A percentile compares a stretch with the other conserved stretches of the same genome.
phyloP scores from a whole-genome alignment of 2,329 filamentous ascomycete species.

The Diaporthe ilicicola region DNA sequence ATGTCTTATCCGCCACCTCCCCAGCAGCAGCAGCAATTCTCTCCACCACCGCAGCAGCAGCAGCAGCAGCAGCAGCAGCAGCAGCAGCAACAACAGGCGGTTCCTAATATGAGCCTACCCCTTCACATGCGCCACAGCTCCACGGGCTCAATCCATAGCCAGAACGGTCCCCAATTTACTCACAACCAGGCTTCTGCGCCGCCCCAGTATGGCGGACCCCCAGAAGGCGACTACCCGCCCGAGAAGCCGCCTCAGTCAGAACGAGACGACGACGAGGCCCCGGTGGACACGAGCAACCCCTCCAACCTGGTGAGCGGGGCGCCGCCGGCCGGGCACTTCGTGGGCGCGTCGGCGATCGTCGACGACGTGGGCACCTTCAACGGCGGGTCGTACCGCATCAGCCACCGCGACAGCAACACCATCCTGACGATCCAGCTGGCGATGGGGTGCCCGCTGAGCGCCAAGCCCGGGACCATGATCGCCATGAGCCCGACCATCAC shows the following conservation, averaged over 20 bases:
- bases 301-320: constrained; percentile 48
- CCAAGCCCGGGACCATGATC: constrained; percentile 87
- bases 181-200: constrained; percentile 38
- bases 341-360: constrained; percentile 67
- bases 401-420: constrained; percentile 89
- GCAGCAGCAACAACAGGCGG: constrained; percentile 38
- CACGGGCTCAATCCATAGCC: constrained; percentile 35
- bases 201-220: constrained; percentile 43
- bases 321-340: constrained; percentile 64
- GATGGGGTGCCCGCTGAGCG: constrained; percentile 83
- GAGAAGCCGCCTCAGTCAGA: constrained; percentile 39
- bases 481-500: constrained; percentile 92
- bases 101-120: constrained; percentile 44
- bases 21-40: constrained; percentile 36
- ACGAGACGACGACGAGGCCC: constrained; percentile 36
- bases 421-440: constrained; percentile 90
- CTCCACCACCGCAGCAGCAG: constrained; percentile 37
- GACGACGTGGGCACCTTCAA: constrained; percentile 98
- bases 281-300: constrained; percentile 41
- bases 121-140: constrained; percentile 46
- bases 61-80: too few species aligned
- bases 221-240: constrained; percentile 36
- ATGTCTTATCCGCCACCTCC: constrained; percentile 44
- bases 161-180: constrained; percentile 33
- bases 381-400: constrained; percentile 91